Percentiles rank a stretch among this genome's conserved stretches.
Evolutionary conservation across 202 grass and related monocot species (phyloP).

Genomic region (Musa balbisiana): DNA sequence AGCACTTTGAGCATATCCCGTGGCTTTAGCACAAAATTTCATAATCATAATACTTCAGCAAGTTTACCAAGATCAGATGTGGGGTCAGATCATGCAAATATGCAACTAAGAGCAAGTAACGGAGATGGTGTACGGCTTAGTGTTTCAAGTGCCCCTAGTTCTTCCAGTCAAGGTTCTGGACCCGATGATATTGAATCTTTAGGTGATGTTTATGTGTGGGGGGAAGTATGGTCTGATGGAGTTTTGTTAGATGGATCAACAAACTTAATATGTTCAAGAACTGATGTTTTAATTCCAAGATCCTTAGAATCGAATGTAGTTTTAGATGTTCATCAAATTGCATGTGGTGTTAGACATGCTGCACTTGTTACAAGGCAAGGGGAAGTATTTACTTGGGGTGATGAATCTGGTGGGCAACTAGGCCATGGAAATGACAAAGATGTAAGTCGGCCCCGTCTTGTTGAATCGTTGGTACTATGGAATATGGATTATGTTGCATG

Average conservation of each 20-base stretch:
- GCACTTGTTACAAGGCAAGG: slow-evolving; percentile 80
- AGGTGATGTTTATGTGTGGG: slow-evolving; percentile 93
- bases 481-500: slow-evolving; percentile 73
- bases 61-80: slow-evolving; percentile 60
- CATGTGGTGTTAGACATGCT: slow-evolving; percentile 64
- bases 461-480: slow-evolving; percentile 55
- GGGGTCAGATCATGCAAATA: slow-evolving; percentile 53
- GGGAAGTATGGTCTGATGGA: slow-evolving; percentile 77
- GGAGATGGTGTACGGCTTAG: slow-evolving; percentile 62
- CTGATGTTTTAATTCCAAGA: slow-evolving; percentile 63
- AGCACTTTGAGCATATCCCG: slow-evolving; percentile 33
- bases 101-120: slow-evolving; percentile 71
- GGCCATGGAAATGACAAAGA: slow-evolving; percentile 61
- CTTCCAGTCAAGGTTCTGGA: slow-evolving; percentile 64
- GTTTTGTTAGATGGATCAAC: slow-evolving; percentile 32
- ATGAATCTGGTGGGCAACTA: slow-evolving; percentile 60
- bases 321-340: slow-evolving; percentile 80
- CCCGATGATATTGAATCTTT: slow-evolving; percentile 81
- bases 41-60: slow-evolving; percentile 29
- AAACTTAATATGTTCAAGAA: slow-evolving; percentile 33
- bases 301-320: slow-evolving; percentile 83
- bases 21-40: slow-evolving; percentile 41
- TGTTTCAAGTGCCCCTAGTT: slow-evolving; percentile 76
- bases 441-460: slow-evolving; percentile 60
- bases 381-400: slow-evolving; percentile 89